Percentiles rank a stretch among this genome's conserved stretches.
Conservation (phyloP, 352 stramenopile species). For the Lagenidium sp. region DNA sequence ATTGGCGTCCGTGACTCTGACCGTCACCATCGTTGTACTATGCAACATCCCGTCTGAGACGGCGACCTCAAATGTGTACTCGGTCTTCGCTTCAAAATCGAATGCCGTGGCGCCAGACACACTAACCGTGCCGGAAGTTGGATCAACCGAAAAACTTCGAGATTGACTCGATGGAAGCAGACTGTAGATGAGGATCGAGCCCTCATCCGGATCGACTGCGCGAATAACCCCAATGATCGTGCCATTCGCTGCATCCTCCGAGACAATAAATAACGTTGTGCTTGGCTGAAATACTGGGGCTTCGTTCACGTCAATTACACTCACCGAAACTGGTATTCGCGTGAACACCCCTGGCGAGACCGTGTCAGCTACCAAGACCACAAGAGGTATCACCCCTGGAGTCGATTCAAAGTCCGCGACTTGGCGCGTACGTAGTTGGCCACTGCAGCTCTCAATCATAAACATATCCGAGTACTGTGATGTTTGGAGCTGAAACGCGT, state of each 20-base stretch:
- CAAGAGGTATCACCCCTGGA: not conserved
- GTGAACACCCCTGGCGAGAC: conserved; percentile 3
- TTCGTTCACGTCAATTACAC: conserved; percentile 15
- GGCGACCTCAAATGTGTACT: conserved; percentile 3
- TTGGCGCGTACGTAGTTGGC: conserved; percentile 25
- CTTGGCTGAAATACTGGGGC: conserved; percentile 6
- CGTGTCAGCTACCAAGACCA: conserved; percentile 4
- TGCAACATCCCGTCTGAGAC: conserved; percentile 11
- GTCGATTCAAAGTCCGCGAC: conserved; percentile 31
- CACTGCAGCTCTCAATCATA: conserved; percentile 31
- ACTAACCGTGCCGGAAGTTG: conserved; percentile 1
- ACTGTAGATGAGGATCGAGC: too few relatives aligned
- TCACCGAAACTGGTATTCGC: conserved; percentile 2
- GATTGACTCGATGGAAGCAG: not conserved
- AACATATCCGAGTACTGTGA: conserved; percentile 38
- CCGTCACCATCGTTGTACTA: not conserved
- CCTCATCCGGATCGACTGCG: too few relatives aligned
- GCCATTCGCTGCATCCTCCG: conserved; percentile 6
- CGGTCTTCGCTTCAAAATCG: conserved; percentile 9
- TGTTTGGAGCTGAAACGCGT: conserved; percentile 27
- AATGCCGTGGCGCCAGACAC: not conserved
- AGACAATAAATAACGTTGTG: conserved; percentile 7
- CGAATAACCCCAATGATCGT: too few relatives aligned
- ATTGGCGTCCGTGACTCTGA: conserved; percentile 16
- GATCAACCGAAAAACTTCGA: conserved; percentile 3